These are phyloP conservation scores for Malassezia arunalokei DNA, from an alignment of 1,284 basidiomycete species.

Conservation along the genomic window DNA sequence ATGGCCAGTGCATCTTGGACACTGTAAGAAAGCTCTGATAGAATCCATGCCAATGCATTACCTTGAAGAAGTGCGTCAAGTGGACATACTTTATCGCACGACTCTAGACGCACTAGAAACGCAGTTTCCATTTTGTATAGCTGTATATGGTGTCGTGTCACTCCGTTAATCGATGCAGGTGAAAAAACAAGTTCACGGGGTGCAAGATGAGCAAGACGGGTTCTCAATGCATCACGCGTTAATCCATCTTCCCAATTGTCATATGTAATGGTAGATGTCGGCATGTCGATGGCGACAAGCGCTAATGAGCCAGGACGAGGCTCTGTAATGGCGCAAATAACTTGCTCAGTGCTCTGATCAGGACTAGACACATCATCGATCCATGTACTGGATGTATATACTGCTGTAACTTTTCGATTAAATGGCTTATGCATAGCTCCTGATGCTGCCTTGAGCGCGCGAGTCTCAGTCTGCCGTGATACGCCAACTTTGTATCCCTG, in stretches of 20 bases:
- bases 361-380: slow-evolving; percentile 54
- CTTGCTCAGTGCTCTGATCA: slow-evolving; percentile 15
- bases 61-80: background rate
- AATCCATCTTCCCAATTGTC: slow-evolving; percentile 55
- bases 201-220: slow-evolving; percentile 47
- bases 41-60: background rate
- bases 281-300: slow-evolving; percentile 67
- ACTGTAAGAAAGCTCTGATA: background rate
- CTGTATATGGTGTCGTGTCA: slow-evolving; percentile 64
- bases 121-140: slow-evolving; percentile 51
- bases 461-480: slow-evolving; percentile 78
- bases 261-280: slow-evolving; percentile 81
- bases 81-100: background rate
- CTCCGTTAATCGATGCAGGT: slow-evolving; percentile 53
- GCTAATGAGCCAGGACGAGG: slow-evolving; percentile 51
- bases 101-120: slow-evolving; percentile 44
- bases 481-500: slow-evolving; percentile 76
- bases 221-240: slow-evolving; percentile 35
- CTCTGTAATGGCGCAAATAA: slow-evolving; percentile 54
- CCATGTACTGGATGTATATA: slow-evolving; percentile 81
- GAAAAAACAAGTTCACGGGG: slow-evolving; percentile 64
- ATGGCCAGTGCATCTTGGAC: slow-evolving; percentile 67
- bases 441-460: slow-evolving; percentile 74
- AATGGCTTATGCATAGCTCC: slow-evolving; percentile 54
- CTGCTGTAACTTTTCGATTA: slow-evolving; percentile 62